Evolutionary conservation across 2,329 filamentous ascomycete genomes (phyloP), one percentile per base, ranked within the genome.

Genomic region (Trichophyton schoenleinii): DNA sequence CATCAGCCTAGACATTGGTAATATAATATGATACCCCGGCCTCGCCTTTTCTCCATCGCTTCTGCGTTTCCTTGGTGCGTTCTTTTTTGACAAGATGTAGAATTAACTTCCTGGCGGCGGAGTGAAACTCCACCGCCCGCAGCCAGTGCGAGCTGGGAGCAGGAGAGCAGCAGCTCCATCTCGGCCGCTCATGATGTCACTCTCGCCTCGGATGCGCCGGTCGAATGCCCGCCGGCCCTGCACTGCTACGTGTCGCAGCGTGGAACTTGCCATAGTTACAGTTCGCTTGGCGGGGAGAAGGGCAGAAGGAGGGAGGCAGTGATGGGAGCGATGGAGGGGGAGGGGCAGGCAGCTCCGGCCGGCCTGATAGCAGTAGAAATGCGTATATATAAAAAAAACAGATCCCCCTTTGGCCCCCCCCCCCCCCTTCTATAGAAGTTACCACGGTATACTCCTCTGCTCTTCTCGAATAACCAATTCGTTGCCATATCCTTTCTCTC

Each of bases 111-210:
- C 28, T 53, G 49, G 49, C 46, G 46, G 46, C 49, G 49, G 28
- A 53, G 49, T 31, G 13, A n/a, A 53, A 53, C 22, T 53, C 49
- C 49, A 53, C 49, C 20, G 44, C 18, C 42, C 46, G 2, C 22
- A 18, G 49, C 49, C 28, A 28, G 13, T n/a, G 49, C 22, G 8
- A 53, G 13, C 4, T 42, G 13, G 11, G 1, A 42, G n/a, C 18
- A 8, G 9, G 0, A n/a, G 5, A 53, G 13, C 49, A 31, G 18
- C 46, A 53, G 49, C 28, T 53, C 28, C 22, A 34, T 34, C 49
- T 53, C 49, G 49, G 22, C 49, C 25, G 49, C 49, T 8, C 49
- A 53, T 53, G 49, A 53, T 53, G 49, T 53, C 49, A 53, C 49
- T 15, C 5, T 53, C 49, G 49, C 28, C 25, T n/a, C 49, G 28